Evolutionary conservation across 306 rosid species (phyloP).

Genomic region (Castanea crenata): DNA sequence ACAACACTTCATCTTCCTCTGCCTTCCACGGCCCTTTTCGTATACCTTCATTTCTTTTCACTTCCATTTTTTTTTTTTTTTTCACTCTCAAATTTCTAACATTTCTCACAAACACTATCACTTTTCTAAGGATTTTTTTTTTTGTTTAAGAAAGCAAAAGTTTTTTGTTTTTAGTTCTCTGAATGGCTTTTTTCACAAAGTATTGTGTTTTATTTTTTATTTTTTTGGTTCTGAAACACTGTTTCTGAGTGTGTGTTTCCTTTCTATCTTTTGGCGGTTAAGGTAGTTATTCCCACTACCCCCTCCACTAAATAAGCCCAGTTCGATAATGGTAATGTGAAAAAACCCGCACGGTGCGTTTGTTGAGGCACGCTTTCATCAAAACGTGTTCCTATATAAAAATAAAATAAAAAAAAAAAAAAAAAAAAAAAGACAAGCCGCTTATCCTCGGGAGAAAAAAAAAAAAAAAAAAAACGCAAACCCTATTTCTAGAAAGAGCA

Average conservation of each 20-base stretch:
- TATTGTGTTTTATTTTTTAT: too few relatives aligned
- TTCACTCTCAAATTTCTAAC: not conserved
- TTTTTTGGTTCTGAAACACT: not conserved
- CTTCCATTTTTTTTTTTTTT: conserved; percentile 31
- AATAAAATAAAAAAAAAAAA: too few relatives aligned
- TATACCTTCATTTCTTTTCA: conserved; percentile 47
- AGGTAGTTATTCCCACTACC: conserved; percentile 31
- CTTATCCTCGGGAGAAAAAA: too few relatives aligned
- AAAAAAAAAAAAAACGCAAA: too few relatives aligned
- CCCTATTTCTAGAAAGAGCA: too few relatives aligned
- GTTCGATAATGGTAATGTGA: not conserved
- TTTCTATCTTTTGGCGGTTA: conserved; percentile 29
- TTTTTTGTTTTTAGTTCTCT: too few relatives aligned
- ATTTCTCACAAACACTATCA: not conserved
- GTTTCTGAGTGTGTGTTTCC: not conserved
- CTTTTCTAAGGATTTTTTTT: not conserved
- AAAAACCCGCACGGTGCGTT: not conserved
- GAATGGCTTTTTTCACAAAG: not conserved
- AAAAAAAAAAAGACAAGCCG: too few relatives aligned
- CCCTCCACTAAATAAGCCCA: conserved; percentile 36
- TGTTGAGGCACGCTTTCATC: too few relatives aligned
- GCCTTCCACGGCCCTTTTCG: conserved; percentile 82
- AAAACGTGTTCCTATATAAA: too few relatives aligned
- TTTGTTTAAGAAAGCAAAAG: not conserved
- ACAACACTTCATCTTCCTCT: conserved; percentile 75